These are phyloP conservation scores for Nannizziopsis arthrosporioides DNA, from an alignment of 2,329 filamentous ascomycete species.

Conservation along the genomic window DNA sequence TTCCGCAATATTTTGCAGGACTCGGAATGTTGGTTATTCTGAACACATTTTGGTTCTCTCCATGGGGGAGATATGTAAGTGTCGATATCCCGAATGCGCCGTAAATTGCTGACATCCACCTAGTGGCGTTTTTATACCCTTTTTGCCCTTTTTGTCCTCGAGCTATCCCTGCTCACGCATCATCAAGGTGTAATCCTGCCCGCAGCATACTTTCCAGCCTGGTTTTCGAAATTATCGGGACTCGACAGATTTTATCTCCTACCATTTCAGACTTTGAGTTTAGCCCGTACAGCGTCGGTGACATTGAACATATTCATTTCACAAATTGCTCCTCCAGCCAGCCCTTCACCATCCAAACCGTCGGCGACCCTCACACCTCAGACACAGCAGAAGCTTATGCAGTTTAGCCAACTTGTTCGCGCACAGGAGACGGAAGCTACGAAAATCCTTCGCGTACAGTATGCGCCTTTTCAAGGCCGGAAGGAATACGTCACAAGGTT, in stretches of 20 bases:
- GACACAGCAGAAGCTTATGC: slow-evolving; percentile 53
- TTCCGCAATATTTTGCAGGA: slow-evolving; percentile 32
- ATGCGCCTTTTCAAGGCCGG: slow-evolving; percentile 71
- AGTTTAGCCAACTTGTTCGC: slow-evolving; percentile 50
- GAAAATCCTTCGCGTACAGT: slow-evolving; percentile 62
- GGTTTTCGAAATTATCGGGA: slow-evolving; percentile 23
- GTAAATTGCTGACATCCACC: slow-evolving; percentile 17
- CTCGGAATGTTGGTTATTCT: slow-evolving; percentile 27
- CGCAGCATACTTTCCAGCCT: slow-evolving; percentile 22
- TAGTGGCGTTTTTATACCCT: slow-evolving; percentile 45
- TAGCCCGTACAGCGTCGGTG: slow-evolving; percentile 64
- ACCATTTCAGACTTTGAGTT: slow-evolving; percentile 69
- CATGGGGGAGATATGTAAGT: slow-evolving; percentile 37
- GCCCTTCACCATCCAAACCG: slow-evolving; percentile 29
- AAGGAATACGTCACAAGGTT: slow-evolving; percentile 51
- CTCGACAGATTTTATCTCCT: slow-evolving; percentile 45
- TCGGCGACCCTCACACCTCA: slow-evolving; percentile 32
- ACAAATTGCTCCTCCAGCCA: slow-evolving; percentile 61
- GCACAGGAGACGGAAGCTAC: slow-evolving; percentile 57
- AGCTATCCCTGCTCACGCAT: slow-evolving; percentile 46
- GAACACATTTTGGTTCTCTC: slow-evolving; percentile 33
- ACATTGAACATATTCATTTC: slow-evolving; percentile 73
- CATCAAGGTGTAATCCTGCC: slow-evolving; percentile 34
- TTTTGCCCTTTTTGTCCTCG: slow-evolving; percentile 44
- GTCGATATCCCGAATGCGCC: slow-evolving; percentile 17